phyloP scores from a whole-genome alignment of 2,329 filamentous ascomycete genomes.

The Diaporthe velutina region DNA sequence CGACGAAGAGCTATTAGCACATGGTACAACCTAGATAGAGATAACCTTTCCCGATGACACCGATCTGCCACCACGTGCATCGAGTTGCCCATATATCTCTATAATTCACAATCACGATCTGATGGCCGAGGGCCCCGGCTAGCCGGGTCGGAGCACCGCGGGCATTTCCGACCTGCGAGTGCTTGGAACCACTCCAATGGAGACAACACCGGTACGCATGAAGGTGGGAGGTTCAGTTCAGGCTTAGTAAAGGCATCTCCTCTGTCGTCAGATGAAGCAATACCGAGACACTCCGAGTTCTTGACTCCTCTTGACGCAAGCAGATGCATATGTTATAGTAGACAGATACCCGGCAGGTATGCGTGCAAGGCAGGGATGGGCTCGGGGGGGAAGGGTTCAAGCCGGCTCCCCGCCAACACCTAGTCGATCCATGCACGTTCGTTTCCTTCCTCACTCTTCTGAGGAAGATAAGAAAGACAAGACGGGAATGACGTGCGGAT shows the following conservation, averaged over 20 bases:
- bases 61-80: slow-evolving; percentile 89
- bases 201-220: background rate
- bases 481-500: slow-evolving; percentile 27
- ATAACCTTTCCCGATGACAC: slow-evolving; percentile 85
- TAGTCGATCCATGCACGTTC: background rate
- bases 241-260: slow-evolving; percentile 38
- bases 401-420: background rate
- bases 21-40: slow-evolving; percentile 82
- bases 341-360: background rate
- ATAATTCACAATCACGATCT: slow-evolving; percentile 77
- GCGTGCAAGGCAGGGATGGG: background rate
- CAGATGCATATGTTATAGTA: background rate
- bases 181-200: slow-evolving; percentile 54
- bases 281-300: slow-evolving; percentile 15
- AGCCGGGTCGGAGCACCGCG: slow-evolving; percentile 86
- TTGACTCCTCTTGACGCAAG: slow-evolving; percentile 11
- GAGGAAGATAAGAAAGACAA: slow-evolving; percentile 19
- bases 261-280: slow-evolving; percentile 25
- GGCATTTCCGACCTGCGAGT: slow-evolving; percentile 84
- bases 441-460: slow-evolving; percentile 1
- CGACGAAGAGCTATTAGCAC: slow-evolving; percentile 91
- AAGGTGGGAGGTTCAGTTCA: background rate
- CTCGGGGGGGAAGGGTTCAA: background rate
- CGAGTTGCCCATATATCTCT: slow-evolving; percentile 83
- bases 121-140: slow-evolving; percentile 87